Base-by-base conservation (phyloP, 139 green algal species). In the Volvox reticuliferus region DNA sequence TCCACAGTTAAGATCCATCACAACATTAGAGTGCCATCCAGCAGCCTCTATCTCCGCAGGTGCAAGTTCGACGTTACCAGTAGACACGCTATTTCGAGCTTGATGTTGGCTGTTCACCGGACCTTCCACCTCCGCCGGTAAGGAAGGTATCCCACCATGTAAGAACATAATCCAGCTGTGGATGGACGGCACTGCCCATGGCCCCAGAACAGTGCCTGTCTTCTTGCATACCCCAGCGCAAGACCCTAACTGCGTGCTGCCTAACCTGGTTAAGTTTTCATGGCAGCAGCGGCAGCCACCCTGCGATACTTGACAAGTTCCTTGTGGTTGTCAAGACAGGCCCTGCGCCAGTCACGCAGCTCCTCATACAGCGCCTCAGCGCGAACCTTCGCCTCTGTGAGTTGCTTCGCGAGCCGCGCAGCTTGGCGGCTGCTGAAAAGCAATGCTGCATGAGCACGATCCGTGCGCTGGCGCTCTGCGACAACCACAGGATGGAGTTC, bases 401-500 rank as follows among this genome's bases (percentile, higher is more conserved):
- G 36, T n/a, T 68, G 67, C 1, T 37, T 14, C 22, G 84, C 22
- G 36, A 89, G 84, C 36, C 36, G 68, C 35, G 65, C 36, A 28
- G 84, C 84, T 44, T 89, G 84, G 37, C 84, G 68, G n/a, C 67
- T 80, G 68, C 84, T 89, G 67, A 80, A 61, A 36, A 89, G 68
- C 68, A 89, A 65, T 14, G 84, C 84, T 18, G 62, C 30, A 69
- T 89, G 84, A 17, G 67, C 84, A 0, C 62, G 62, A 44, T 89
- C 84, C 18, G 84, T 81, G 68, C 84, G 84, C 18, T 37, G 68
- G 16, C 67, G 68, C 68, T 68, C 68, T 5, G 36, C 28, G 2
- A 18, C 36, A 36, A 89, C 22, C 35, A 68, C 55, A 20, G n/a
- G 81, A 24, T 87, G 80, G 50, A 69, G 79, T 28, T 16, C 19